Evolutionary conservation across 1,284 basidiomycete genomes (phyloP), one percentile per base, ranked within the genome.

Genomic region (Pseudozyma hubeiensis): DNA sequence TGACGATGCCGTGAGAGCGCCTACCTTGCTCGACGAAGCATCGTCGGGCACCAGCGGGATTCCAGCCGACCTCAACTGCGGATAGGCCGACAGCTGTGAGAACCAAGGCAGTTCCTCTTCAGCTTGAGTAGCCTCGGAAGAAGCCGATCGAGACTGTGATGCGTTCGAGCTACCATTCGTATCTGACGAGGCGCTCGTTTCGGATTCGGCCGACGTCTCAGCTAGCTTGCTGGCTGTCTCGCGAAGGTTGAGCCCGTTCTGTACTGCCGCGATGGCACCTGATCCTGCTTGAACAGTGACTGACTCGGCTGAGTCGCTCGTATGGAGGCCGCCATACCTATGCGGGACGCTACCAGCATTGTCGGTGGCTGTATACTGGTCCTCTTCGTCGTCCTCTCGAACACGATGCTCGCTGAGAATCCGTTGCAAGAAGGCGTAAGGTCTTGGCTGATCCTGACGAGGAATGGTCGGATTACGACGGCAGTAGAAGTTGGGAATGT

Each of bases 51-150:
- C 35, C 14, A 73, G 46, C 5, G 73, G 73, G 10, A 75, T 71
- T 1, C 73, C 73, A 4, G 73, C 73, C 16, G 73, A 75, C 7
- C 73, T 53, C 24, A 79, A 31, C 35, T 79, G 77, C 17, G 77
- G 75, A 43, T 75, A 70, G 0, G 75, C 67, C 37, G 65, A 77
- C 31, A 79, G 45, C 46, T 79, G 77, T 1, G 75, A 78, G 56
- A 79, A 79, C 77, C 77, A 79, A 3, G 77, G 77, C 30, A 75
- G 53, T 41, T 75, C 75, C 37, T 78, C 64, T 40, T 70, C 66
- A 11, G 31, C 56, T 7, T 48, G 45, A 4, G 16, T 33, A 30
- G 50, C 44, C 8, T 56, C 40, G 5, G 63, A 17, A 0, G 52
- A n/a, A 13, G 2, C 34, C 14, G 39, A 29, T 19, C 53, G 24